Base-by-base conservation (phyloP, 139 green algal species). In the Prasinococcaceae sp. region DNA sequence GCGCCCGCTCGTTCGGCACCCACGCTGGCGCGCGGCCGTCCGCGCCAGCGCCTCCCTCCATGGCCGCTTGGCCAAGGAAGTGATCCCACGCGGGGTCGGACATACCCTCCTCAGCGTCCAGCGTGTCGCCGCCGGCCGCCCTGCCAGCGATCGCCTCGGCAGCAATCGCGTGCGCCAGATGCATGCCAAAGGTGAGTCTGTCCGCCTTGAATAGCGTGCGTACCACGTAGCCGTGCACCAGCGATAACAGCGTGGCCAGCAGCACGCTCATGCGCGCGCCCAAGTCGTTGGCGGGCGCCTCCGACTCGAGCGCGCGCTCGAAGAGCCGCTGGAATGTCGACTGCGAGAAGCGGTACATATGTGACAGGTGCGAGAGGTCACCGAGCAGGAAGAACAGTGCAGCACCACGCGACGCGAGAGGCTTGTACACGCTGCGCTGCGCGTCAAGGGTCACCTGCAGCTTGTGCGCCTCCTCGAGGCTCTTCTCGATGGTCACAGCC, bases 331-430 rank as follows among this genome's bases (percentile, higher is more conserved):
- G 6, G 61, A 70, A 70, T 4, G 24, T 32, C 0, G 41, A 30
- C 2, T 83, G 61, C 51, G 52, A 73, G 73, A 86, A 85, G 46
- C 63, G 74, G 66, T 92, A 88, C 76, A 85, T 83, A 47, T 75
- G 60, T 60, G 81, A 80, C 46, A 88, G 52, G 45, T 61, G 65
- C 9, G 47, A 30, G 12, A 84, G 56, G 54, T 78, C 72, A 12
- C 50, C 37, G 46, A 82, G 43, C 38, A 81, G 59, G 64, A 88
- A 88, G 68, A 73, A 88, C 58, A 88, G 65, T 38, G 60, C 30
- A 2, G 58, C 62, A 23, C 73, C 80, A 1, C 64, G 63, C 22
- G 44, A 36, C 10, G 79, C 79, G 25, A 84, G 64, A 26, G 77
- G 77, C 16, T 68, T 57, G 61, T 79, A 82, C 27, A 67, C 67